Evolutionary conservation across 1,284 basidiomycete genomes (phyloP).

Genomic region (Leccinum subrobustum): DNA sequence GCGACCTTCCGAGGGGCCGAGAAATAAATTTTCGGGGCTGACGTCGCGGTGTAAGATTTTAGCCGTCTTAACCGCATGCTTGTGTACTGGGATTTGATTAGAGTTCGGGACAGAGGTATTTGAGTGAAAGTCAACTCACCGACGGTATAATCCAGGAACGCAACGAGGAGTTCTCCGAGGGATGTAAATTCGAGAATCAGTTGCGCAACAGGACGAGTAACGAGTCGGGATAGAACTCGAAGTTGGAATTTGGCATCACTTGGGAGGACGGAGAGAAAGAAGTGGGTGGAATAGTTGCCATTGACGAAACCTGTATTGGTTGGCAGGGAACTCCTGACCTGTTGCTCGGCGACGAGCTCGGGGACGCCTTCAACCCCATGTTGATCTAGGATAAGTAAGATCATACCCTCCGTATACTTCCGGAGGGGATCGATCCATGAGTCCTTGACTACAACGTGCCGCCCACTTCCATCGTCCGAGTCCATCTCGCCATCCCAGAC

Average conservation of each 20-base stretch:
- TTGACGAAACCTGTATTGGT: neutral
- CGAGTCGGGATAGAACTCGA: neutral
- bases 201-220: neutral
- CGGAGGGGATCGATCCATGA: neutral
- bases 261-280: neutral
- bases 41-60: neutral
- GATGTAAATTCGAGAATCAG: neutral
- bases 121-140: neutral
- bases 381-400: neutral
- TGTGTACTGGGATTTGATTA: neutral
- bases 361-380: constrained; percentile 7
- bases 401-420: neutral
- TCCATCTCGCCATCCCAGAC: neutral
- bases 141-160: constrained; percentile 1
- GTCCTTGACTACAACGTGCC: neutral
- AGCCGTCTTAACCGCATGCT: neutral
- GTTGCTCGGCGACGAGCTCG: neutral
- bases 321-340: constrained; percentile 3
- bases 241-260: neutral
- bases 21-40: neutral
- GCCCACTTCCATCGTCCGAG: neutral
- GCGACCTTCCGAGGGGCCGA: neutral
- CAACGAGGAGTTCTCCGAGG: neutral
- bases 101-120: neutral
- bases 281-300: neutral